A percentile compares a stretch with the other conserved stretches of the same genome.
phyloP scores from a whole-genome alignment of 2,329 filamentous ascomycete genomes.

The Helicocarpus griseus region DNA sequence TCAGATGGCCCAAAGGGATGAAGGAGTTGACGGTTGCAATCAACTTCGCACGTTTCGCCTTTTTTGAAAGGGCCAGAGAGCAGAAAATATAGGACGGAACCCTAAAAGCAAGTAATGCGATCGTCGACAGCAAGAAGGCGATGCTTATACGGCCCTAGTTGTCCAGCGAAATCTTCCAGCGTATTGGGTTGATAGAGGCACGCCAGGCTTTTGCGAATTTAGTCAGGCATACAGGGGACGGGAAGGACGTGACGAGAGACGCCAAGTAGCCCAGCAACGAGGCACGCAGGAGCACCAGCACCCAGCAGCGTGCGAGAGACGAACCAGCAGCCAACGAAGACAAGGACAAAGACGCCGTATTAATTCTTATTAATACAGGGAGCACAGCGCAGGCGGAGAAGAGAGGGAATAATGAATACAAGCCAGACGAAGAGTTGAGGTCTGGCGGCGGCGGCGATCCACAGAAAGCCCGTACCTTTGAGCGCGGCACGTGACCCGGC shows the following conservation, averaged over 20 bases:
- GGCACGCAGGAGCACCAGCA: not conserved
- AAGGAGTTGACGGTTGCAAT: not conserved
- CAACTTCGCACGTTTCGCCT: not conserved
- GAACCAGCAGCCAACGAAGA: not conserved
- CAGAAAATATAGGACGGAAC: not conserved
- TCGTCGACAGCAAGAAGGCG: not conserved
- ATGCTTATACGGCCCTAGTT: not conserved
- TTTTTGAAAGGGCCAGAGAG: not conserved
- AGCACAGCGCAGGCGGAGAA: not conserved
- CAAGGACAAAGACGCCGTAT: not conserved
- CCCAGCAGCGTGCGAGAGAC: not conserved
- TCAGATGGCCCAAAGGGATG: not conserved
- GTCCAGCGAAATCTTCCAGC: not conserved
- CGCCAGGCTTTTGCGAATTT: conserved; percentile 4
- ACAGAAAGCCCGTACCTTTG: conserved; percentile 1
- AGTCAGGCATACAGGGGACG: conserved; percentile 1
- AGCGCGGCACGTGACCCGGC: not conserved
- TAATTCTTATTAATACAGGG: too few species aligned
- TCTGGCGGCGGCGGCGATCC: conserved; percentile 3
- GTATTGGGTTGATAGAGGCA: not conserved
- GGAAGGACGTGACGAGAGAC: conserved; percentile 1
- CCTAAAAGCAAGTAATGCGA: conserved; percentile 3
- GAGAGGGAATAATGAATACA: not conserved
- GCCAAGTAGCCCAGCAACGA: not conserved
- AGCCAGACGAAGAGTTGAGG: not conserved